phyloP scores from a whole-genome alignment of 1,284 basidiomycete species.

The Exobasidium cylindrosporum region DNA sequence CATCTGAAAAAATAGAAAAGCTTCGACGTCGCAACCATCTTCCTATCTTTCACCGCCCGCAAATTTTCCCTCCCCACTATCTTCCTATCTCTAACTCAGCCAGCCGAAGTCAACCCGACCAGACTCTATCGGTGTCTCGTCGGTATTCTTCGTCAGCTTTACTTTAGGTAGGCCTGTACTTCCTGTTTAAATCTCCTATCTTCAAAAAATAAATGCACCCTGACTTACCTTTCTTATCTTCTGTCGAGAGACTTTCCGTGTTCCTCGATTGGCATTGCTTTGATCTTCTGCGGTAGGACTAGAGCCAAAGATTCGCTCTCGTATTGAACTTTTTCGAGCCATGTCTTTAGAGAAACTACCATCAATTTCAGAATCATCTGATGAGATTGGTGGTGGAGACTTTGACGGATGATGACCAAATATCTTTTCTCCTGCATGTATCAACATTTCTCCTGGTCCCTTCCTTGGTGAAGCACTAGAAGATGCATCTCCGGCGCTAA shows the following conservation, averaged over 20 bases:
- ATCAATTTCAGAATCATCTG: neutral
- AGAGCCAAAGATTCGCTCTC: neutral
- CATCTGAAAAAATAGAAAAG: too few species aligned
- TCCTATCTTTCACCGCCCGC: too few species aligned
- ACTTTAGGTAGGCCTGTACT: too few species aligned
- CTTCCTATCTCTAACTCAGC: too few species aligned
- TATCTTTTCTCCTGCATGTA: constrained; percentile 11
- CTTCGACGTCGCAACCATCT: too few species aligned
- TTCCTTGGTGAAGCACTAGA: neutral
- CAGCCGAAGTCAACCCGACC: too few species aligned
- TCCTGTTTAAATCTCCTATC: too few species aligned
- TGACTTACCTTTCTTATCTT: constrained; percentile 20
- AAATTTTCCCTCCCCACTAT: too few species aligned
- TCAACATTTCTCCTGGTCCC: neutral
- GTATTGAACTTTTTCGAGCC: constrained; percentile 2
- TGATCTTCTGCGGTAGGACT: neutral
- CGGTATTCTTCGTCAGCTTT: too few species aligned
- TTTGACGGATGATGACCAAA: constrained; percentile 1
- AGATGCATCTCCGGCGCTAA: neutral
- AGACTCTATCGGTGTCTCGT: too few species aligned
- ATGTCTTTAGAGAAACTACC: neutral
- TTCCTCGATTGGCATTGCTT: neutral
- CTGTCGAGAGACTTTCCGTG: constrained; percentile 15
- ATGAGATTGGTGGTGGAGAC: neutral
- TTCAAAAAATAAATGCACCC: too few species aligned